A percentile compares a stretch with the other conserved stretches of the same genome.
These are phyloP conservation scores for Gliomastix tumulicola DNA, from an alignment of 2,329 filamentous ascomycete species.

Conservation along the genomic window DNA sequence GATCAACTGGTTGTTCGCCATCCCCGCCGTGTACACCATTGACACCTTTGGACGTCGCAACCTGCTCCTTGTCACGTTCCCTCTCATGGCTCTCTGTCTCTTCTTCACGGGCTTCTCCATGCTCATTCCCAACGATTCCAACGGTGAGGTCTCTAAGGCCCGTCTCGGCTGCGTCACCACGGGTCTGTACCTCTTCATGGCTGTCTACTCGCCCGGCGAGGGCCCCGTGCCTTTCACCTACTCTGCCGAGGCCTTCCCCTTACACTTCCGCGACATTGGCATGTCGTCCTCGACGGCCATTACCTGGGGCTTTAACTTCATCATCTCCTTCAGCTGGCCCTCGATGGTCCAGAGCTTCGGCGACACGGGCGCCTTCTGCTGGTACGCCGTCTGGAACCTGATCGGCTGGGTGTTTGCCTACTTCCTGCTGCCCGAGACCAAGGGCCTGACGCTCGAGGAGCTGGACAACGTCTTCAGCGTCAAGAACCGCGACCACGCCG, in stretches of 20 bases:
- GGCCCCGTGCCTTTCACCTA: constrained; percentile 55
- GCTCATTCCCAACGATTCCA: constrained; percentile 20
- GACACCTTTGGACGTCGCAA: constrained; percentile 51
- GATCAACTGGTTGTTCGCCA: constrained; percentile 51
- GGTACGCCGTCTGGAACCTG: constrained; percentile 28
- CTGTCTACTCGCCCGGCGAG: constrained; percentile 40
- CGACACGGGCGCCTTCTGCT: constrained; percentile 27
- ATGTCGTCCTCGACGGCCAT: constrained; percentile 40
- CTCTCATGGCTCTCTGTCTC: constrained; percentile 47
- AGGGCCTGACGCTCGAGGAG: constrained; percentile 24
- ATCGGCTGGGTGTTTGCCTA: constrained; percentile 23
- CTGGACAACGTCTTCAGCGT: constrained; percentile 24
- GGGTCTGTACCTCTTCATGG: constrained; percentile 31
- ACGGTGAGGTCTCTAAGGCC: constrained; percentile 4
- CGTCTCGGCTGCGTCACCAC: constrained; percentile 24
- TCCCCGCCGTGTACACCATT: constrained; percentile 51
- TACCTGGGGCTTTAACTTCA: constrained; percentile 31
- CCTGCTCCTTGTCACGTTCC: constrained; percentile 49
- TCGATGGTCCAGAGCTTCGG: constrained; percentile 12
- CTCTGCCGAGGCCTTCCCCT: constrained; percentile 50
- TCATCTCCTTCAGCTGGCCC: constrained; percentile 27
- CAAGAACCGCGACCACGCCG: constrained; percentile 18
- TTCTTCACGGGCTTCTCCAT: constrained; percentile 46
- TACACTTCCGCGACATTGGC: constrained; percentile 47
- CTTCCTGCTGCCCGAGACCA: constrained; percentile 25